phyloP scores from a whole-genome alignment of 1,139 yeast genomes.

The Suhomyces taliae region DNA sequence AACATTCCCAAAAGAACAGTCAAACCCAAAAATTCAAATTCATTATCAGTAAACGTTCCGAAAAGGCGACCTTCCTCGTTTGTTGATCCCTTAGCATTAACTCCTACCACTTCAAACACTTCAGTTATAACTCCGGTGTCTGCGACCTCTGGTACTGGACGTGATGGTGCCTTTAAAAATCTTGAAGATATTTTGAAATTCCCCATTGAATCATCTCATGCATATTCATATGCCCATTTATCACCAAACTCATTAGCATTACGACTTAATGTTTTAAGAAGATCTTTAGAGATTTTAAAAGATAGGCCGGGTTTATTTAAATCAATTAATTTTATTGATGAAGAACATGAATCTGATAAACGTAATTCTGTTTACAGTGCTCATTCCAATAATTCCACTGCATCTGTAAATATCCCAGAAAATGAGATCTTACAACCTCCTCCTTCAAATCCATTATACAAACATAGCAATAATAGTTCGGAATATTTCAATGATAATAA shows the following conservation, averaged over 20 bases:
- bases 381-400: conserved; percentile 13
- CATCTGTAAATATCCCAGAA: conserved; percentile 3
- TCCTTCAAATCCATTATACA: conserved; percentile 11
- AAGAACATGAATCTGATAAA: neutral
- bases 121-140: conserved; percentile 3
- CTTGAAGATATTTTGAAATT: conserved; percentile 48
- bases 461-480: conserved; percentile 24
- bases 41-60: conserved; percentile 4
- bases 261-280: conserved; percentile 68
- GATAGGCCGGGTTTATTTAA: conserved; percentile 59
- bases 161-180: conserved; percentile 14
- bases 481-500: conserved; percentile 21
- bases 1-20: conserved; percentile 8
- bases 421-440: conserved; percentile 9
- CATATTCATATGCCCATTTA: conserved; percentile 80
- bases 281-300: conserved; percentile 70
- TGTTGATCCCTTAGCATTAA: conserved; percentile 10
- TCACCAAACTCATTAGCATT: conserved; percentile 80
- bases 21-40: neutral
- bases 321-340: conserved; percentile 17
- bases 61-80: conserved; percentile 10
- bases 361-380: conserved; percentile 11
- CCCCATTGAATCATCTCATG: conserved; percentile 79
- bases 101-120: conserved; percentile 14
- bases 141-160: neutral